A percentile compares a stretch with the other conserved stretches of the same genome.
These are phyloP conservation scores for Fusarium sp. DNA, from an alignment of 2,329 filamentous ascomycete genomes.

Conservation along the genomic window DNA sequence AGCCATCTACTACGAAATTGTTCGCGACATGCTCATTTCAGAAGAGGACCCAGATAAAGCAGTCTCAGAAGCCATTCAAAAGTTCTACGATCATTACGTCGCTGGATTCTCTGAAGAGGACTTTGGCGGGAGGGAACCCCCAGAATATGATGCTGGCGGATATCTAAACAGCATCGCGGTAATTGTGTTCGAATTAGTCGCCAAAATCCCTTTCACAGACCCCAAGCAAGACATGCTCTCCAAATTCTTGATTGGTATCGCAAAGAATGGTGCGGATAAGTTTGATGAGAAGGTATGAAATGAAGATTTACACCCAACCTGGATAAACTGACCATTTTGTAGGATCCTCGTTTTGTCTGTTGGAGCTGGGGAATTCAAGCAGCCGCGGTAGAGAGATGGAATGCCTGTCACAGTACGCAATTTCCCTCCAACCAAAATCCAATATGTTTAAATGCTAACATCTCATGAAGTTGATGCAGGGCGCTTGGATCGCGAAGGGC, in stretches of 20 bases:
- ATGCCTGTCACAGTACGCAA: neutral
- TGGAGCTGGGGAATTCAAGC: neutral
- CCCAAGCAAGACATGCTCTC: neutral
- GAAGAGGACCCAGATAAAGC: neutral
- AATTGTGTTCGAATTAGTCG: neutral
- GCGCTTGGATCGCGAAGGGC: neutral
- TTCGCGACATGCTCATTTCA: neutral
- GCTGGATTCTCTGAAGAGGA: neutral
- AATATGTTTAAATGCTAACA: neutral
- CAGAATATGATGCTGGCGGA: neutral
- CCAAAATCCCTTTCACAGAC: neutral
- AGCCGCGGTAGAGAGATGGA: neutral
- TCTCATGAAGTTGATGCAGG: neutral
- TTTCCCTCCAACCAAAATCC: too few species aligned
- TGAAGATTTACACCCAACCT: too few species aligned
- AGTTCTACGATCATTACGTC: neutral
- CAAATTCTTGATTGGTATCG: neutral
- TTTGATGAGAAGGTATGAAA: neutral
- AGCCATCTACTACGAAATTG: neutral
- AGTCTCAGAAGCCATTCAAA: neutral
- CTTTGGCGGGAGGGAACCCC: neutral
- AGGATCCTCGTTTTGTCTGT: slow-evolving; percentile 5
- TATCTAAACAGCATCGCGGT: neutral
- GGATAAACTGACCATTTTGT: neutral
- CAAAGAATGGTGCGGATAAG: neutral